Evolutionary conservation across 2,329 filamentous ascomycete species (phyloP), one percentile per base, ranked within the genome.

Genomic region (Furcasterigmium furcatum): DNA sequence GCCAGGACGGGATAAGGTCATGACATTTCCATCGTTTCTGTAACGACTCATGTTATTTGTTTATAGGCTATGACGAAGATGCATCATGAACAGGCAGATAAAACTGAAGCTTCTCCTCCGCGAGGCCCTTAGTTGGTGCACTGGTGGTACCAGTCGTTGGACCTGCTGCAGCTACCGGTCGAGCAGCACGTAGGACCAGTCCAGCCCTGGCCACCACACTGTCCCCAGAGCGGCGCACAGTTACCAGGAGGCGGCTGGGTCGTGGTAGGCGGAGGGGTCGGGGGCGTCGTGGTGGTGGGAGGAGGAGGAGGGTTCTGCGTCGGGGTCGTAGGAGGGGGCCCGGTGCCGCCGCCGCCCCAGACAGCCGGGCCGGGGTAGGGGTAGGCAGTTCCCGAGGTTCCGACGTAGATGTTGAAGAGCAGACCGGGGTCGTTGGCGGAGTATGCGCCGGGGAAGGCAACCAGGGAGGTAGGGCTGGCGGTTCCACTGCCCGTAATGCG

Each of bases 401-500:
- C 32, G 16, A 21, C 21, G 58, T 65, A 65, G 51, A 66, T 56
- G 56, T 57, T 58, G 54, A 66, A 55, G 24, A 62, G 49, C 29
- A 66, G 53, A 16, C 64, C 63, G 43, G 60, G 56, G 49, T 66
- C 63, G 6, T 55, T 51, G 40, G 55, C 60, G n/a, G 52, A 52
- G 49, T 62, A 66, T 34, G 56, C 60, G 22, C 63, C 63, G 14
- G 63, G 63, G 54, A 66, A 59, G 45, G 55, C 51, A 43, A 65
- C 61, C 4, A 52, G 46, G 41, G 55, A 55, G 16, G 50, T 48
- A 19, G 63, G 63, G 16, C 51, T 53, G 19, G 63, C 65, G n/a
- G 49, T 54, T 21, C 63, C 62, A 14, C 54, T 53, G 30, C 54
- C 51, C 13, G 44, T 46, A 30, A 56, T 50, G 13, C 29, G 42